These are phyloP conservation scores for Calonectria henricotiae DNA, from an alignment of 2,329 filamentous ascomycete genomes.

Conservation along the genomic window DNA sequence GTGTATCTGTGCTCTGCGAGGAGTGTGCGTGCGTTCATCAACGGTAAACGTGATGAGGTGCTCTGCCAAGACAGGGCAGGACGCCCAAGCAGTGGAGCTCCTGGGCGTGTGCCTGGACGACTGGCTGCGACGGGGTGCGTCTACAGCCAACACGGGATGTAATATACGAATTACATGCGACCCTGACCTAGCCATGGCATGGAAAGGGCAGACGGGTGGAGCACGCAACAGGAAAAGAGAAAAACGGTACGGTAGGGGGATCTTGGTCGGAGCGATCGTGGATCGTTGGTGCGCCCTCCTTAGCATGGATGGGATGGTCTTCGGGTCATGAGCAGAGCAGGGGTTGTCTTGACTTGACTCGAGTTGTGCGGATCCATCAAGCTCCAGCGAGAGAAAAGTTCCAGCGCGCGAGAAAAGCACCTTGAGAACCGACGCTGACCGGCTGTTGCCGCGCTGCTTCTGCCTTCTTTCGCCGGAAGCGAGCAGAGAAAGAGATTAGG, in stretches of 20 bases:
- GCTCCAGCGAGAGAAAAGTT: slow-evolving; percentile 14
- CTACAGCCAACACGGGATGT: slow-evolving; percentile 13
- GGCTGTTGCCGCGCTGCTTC: slow-evolving; percentile 37
- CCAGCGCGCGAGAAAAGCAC: slow-evolving; percentile 23
- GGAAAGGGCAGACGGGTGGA: slow-evolving; percentile 34
- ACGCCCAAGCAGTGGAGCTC: slow-evolving; percentile 19
- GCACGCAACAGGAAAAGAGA: slow-evolving; percentile 2
- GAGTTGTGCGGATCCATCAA: slow-evolving; percentile 19
- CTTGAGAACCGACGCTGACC: slow-evolving; percentile 45
- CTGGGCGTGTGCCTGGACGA: slow-evolving; percentile 37
- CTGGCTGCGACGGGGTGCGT: slow-evolving; percentile 28
- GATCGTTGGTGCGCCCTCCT: slow-evolving; percentile 40
- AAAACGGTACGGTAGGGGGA: slow-evolving; percentile 32
- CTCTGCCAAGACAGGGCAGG: slow-evolving; percentile 30
- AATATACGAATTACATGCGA: slow-evolving; percentile 25
- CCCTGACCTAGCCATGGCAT: slow-evolving; percentile 23
- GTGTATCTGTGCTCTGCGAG: neutral
- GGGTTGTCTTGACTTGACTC: slow-evolving; percentile 22
- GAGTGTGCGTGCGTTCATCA: slow-evolving; percentile 12
- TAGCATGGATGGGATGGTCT: slow-evolving; percentile 7
- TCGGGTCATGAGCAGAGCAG: slow-evolving; percentile 36
- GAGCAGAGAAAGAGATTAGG: neutral
- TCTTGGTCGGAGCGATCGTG: slow-evolving; percentile 50
- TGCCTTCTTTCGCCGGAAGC: neutral
- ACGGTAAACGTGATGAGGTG: slow-evolving; percentile 36